Percentiles rank a stretch among this genome's conserved stretches.
phyloP scores from a whole-genome alignment of 2,329 filamentous ascomycete species.

The Fusarium compactum region DNA sequence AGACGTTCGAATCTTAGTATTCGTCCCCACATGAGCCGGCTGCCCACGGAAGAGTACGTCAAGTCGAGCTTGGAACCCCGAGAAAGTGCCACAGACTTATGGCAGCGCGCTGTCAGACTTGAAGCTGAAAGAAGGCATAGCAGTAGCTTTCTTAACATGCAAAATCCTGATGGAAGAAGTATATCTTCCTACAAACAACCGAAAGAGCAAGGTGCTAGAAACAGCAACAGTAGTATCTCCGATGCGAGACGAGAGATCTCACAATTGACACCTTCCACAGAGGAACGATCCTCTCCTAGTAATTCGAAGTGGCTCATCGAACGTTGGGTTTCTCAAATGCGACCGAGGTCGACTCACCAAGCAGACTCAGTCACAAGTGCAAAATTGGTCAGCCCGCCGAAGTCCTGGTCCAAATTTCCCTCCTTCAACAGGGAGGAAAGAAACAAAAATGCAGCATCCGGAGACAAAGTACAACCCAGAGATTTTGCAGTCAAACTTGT shows the following conservation, averaged over 20 bases:
- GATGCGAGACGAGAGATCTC: slow-evolving; percentile 13
- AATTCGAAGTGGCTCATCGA: slow-evolving; percentile 38
- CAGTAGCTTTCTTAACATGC: slow-evolving; percentile 18
- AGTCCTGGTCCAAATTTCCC: slow-evolving; percentile 53
- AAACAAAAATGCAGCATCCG: slow-evolving; percentile 38
- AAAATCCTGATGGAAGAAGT: slow-evolving; percentile 3
- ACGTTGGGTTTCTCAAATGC: slow-evolving; percentile 39
- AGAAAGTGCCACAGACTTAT: slow-evolving; percentile 46
- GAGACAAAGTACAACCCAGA: slow-evolving; percentile 45
- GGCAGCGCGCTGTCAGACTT: slow-evolving; percentile 46
- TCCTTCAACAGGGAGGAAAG: slow-evolving; percentile 50
- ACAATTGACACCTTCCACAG: slow-evolving; percentile 26
- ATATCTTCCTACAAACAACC: slow-evolving; percentile 7
- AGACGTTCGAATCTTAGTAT: slow-evolving; percentile 35
- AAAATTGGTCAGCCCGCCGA: slow-evolving; percentile 39
- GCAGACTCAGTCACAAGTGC: neutral
- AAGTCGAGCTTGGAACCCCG: slow-evolving; percentile 23
- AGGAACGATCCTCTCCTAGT: slow-evolving; percentile 19
- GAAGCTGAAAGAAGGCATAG: slow-evolving; percentile 40
- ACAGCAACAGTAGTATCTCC: slow-evolving; percentile 7
- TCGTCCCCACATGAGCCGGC: slow-evolving; percentile 22
- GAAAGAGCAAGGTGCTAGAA: slow-evolving; percentile 3
- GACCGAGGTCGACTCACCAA: slow-evolving; percentile 3
- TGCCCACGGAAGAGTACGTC: slow-evolving; percentile 17
- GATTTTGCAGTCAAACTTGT: slow-evolving; percentile 49